phyloP scores from a whole-genome alignment of 441 rosid species.

The Isatis lusitanica region DNA sequence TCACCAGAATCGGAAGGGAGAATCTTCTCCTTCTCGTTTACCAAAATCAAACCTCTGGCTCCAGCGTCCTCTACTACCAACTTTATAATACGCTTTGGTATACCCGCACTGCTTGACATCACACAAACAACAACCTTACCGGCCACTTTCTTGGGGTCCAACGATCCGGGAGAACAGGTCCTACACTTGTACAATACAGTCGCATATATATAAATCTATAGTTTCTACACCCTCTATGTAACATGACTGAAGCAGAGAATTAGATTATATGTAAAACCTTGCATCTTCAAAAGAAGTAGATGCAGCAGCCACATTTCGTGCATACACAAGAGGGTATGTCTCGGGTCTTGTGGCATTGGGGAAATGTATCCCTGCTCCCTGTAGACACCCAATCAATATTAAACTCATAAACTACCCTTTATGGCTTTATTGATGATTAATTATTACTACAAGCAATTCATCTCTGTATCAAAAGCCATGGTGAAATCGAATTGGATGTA shows the following conservation, averaged over 20 bases:
- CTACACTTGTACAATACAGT: slow-evolving; percentile 36
- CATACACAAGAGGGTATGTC: slow-evolving; percentile 62
- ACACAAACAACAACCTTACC: slow-evolving; percentile 69
- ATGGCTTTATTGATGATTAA: not conserved
- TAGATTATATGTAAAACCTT: slow-evolving; percentile 38
- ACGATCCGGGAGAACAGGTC: slow-evolving; percentile 67
- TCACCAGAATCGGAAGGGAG: slow-evolving; percentile 62
- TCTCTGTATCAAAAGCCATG: not conserved
- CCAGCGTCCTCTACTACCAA: slow-evolving; percentile 65
- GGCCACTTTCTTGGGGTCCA: slow-evolving; percentile 54
- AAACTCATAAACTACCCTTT: not conserved
- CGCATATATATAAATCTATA: not conserved
- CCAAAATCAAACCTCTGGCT: slow-evolving; percentile 66
- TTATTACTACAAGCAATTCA: too few relatives aligned
- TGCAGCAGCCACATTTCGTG: slow-evolving; percentile 52
- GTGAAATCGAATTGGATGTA: too few relatives aligned
- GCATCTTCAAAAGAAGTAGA: slow-evolving; percentile 58
- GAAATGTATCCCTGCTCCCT: slow-evolving; percentile 76
- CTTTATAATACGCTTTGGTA: slow-evolving; percentile 49
- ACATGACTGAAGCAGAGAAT: not conserved
- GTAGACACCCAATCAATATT: not conserved
- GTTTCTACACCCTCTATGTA: not conserved
- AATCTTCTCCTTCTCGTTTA: slow-evolving; percentile 39
- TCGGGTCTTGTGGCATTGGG: slow-evolving; percentile 49
- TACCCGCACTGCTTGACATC: slow-evolving; percentile 32